These are phyloP conservation scores for Candida railenensis DNA, from an alignment of 805 yeast genomes.

Conservation along the genomic window DNA sequence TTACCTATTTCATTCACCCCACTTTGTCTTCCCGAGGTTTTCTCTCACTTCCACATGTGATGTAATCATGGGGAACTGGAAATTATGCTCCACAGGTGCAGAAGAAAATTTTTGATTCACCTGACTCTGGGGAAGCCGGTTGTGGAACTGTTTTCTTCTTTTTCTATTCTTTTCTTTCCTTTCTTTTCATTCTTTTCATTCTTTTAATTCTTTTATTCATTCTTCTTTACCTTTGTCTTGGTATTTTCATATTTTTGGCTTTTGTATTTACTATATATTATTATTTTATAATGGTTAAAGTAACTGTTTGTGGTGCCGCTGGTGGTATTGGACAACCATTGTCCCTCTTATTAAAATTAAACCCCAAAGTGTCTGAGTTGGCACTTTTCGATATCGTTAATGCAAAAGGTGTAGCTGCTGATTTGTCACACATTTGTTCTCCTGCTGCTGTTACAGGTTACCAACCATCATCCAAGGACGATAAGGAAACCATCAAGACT, in stretches of 20 bases:
- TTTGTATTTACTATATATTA: neutral
- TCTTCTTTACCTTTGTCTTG: neutral
- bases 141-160: too few relatives aligned
- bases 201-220: neutral
- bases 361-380: slow-evolving; percentile 36
- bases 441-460: slow-evolving; percentile 39
- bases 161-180: slow-evolving; percentile 1
- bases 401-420: slow-evolving; percentile 48
- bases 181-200: neutral
- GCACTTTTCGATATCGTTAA: slow-evolving; percentile 44
- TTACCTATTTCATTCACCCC: neutral
- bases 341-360: slow-evolving; percentile 41
- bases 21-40: neutral
- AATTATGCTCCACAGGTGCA: neutral
- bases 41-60: neutral
- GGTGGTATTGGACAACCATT: slow-evolving; percentile 51
- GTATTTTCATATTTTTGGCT: neutral
- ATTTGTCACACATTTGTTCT: slow-evolving; percentile 41
- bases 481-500: slow-evolving; percentile 31
- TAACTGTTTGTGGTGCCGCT: slow-evolving; percentile 49
- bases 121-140: too few relatives aligned
- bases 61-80: neutral
- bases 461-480: slow-evolving; percentile 40
- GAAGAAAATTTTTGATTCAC: neutral
- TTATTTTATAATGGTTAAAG: slow-evolving; percentile 34